Evolutionary conservation across 2,329 filamentous ascomycete species (phyloP).

Genomic region (Pseudocercospora vitis): DNA sequence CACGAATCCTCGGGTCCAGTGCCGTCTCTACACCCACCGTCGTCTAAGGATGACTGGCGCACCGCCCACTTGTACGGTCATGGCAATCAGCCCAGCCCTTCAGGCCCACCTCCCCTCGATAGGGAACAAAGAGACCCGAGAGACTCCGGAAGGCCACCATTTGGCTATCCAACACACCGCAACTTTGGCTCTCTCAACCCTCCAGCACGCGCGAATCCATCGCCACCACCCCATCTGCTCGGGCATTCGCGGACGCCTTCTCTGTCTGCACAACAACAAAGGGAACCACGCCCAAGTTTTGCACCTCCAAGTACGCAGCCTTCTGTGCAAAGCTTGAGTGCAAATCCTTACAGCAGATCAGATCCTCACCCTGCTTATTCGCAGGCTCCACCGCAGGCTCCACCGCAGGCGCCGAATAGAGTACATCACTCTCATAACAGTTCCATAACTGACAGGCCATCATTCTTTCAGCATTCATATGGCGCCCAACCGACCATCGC

Average conservation of each 20-base stretch:
- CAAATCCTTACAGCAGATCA: conserved; percentile 32
- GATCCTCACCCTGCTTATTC: conserved; percentile 27
- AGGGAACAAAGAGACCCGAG: conserved; percentile 30
- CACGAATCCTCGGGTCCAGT: conserved; percentile 29
- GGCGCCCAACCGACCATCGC: conserved; percentile 19
- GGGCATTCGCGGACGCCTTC: conserved; percentile 39
- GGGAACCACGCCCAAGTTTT: conserved; percentile 24
- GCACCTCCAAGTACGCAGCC: conserved; percentile 26
- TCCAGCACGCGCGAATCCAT: conserved; percentile 35
- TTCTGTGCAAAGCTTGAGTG: conserved; percentile 30
- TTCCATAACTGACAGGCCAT: conserved; percentile 27
- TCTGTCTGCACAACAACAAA: conserved; percentile 29
- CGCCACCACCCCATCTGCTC: conserved; percentile 38
- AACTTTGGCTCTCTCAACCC: conserved; percentile 33
- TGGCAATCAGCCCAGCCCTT: conserved; percentile 25
- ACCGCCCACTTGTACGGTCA: conserved; percentile 24
- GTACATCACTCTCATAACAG: conserved; percentile 36
- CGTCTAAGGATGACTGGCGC: conserved; percentile 32
- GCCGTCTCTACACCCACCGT: conserved; percentile 20
- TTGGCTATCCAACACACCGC: conserved; percentile 32
- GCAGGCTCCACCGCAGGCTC: conserved; percentile 30
- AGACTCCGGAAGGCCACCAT: conserved; percentile 21
- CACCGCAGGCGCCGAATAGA: conserved; percentile 31
- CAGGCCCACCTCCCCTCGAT: conserved; percentile 31
- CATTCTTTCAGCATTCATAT: conserved; percentile 29